A percentile compares a stretch with the other conserved stretches of the same genome.
phyloP scores from a whole-genome alignment of 768 basidiomycete species.

The Ramaria sp. region DNA sequence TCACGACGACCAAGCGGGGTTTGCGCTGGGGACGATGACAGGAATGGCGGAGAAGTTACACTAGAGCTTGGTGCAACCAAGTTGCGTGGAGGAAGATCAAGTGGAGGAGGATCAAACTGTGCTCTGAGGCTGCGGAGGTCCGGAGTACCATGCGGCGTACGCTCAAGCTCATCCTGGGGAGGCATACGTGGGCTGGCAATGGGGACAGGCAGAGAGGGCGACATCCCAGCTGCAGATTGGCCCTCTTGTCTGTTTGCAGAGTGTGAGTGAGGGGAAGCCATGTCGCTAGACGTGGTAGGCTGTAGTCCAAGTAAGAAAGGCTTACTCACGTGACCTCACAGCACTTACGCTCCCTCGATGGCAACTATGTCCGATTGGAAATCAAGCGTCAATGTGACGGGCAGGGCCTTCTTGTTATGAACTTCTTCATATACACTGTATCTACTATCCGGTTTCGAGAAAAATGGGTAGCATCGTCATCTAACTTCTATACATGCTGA shows the following conservation, averaged over 20 bases:
- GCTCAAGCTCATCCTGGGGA: slow-evolving; percentile 2
- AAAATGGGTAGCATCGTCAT: too few relatives aligned
- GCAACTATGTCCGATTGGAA: too few relatives aligned
- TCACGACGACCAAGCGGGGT: not conserved
- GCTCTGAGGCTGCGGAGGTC: slow-evolving; percentile 9
- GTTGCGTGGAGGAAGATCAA: slow-evolving; percentile 9
- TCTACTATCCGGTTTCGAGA: too few relatives aligned
- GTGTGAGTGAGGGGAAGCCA: not conserved
- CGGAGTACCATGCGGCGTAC: slow-evolving; percentile 6
- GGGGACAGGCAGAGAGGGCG: slow-evolving; percentile 10
- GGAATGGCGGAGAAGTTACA: not conserved
- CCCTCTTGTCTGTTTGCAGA: not conserved
- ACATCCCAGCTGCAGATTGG: not conserved
- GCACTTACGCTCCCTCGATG: too few relatives aligned
- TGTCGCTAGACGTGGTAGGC: not conserved
- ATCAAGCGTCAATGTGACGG: too few relatives aligned
- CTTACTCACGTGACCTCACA: too few relatives aligned
- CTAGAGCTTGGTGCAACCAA: not conserved
- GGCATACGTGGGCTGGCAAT: slow-evolving; percentile 11
- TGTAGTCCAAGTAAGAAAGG: too few relatives aligned
- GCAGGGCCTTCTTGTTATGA: too few relatives aligned
- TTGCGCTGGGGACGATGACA: slow-evolving; percentile 2
- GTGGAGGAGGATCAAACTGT: slow-evolving; percentile 10
- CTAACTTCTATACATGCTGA: too few relatives aligned
- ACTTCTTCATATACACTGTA: too few relatives aligned